Evolutionary conservation across 805 yeast species (phyloP).

Genomic region (Saccharomycopsis synnaedendra): DNA sequence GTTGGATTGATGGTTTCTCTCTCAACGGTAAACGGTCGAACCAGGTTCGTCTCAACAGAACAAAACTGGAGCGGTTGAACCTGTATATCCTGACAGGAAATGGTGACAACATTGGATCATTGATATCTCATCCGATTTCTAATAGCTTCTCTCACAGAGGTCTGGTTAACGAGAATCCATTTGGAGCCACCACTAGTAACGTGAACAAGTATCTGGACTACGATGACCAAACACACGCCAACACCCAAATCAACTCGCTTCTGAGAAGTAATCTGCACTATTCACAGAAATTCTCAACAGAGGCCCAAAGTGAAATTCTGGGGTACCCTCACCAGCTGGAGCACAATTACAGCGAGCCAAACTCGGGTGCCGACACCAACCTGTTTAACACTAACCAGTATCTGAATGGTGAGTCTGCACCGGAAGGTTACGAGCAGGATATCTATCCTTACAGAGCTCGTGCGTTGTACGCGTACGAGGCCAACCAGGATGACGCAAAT

Average conservation of each 20-base stretch:
- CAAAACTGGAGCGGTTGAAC: slow-evolving; percentile 6
- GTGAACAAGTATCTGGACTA: slow-evolving; percentile 16
- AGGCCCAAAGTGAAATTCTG: slow-evolving; percentile 1
- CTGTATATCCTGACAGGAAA: slow-evolving; percentile 6
- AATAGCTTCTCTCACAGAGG: slow-evolving; percentile 13
- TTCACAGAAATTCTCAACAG: slow-evolving; percentile 14
- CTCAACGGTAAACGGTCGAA: slow-evolving; percentile 28
- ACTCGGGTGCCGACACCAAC: slow-evolving; percentile 1
- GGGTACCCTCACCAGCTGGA: slow-evolving; percentile 1
- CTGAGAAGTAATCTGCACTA: slow-evolving; percentile 13
- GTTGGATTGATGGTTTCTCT: slow-evolving; percentile 76
- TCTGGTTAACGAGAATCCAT: slow-evolving; percentile 15
- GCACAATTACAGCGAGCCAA: slow-evolving; percentile 1
- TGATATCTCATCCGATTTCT: slow-evolving; percentile 14
- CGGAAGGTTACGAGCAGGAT: slow-evolving; percentile 18
- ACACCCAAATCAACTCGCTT: slow-evolving; percentile 15
- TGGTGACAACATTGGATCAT: slow-evolving; percentile 3
- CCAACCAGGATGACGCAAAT: slow-evolving; percentile 86
- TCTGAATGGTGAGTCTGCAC: neutral
- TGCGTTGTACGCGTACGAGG: slow-evolving; percentile 79
- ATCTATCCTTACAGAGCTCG: slow-evolving; percentile 72
- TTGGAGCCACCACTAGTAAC: slow-evolving; percentile 15
- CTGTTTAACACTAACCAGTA: slow-evolving; percentile 4
- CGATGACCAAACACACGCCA: slow-evolving; percentile 15
- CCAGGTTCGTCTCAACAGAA: slow-evolving; percentile 6